Evolutionary conservation across 2,329 filamentous ascomycete genomes (phyloP).

Genomic region (Ramichloridium luteum): DNA sequence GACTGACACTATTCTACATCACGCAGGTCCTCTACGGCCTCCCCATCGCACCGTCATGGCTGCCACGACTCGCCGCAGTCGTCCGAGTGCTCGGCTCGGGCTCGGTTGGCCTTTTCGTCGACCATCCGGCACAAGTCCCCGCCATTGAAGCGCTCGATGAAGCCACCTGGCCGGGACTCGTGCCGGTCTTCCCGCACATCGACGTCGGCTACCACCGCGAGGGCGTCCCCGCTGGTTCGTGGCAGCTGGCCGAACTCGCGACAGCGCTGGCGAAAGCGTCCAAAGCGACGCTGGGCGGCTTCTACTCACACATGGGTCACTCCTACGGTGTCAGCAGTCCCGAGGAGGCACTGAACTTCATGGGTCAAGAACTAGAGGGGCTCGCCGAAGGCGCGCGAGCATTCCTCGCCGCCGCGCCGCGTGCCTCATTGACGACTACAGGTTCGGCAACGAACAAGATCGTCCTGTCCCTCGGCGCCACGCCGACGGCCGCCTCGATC

Average conservation of each 20-base stretch:
- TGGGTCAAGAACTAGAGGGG: conserved; percentile 48
- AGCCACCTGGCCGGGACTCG: conserved; percentile 33
- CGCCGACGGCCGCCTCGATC: conserved; percentile 57
- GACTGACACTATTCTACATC: neutral
- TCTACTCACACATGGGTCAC: conserved; percentile 64
- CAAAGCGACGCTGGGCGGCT: conserved; percentile 41
- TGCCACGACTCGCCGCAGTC: conserved; percentile 48
- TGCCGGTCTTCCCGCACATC: conserved; percentile 58
- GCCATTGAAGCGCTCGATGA: conserved; percentile 34
- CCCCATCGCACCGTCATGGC: conserved; percentile 49
- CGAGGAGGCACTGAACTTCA: conserved; percentile 45
- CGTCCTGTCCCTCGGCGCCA: conserved; percentile 61
- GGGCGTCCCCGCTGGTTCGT: conserved; percentile 45
- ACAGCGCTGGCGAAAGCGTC: conserved; percentile 35
- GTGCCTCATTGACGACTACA: no score
- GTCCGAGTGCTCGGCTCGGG: conserved; percentile 43
- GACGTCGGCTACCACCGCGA: conserved; percentile 63
- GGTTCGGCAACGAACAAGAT: conserved; percentile 27
- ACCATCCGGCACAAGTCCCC: conserved; percentile 51
- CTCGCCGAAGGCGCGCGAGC: conserved; percentile 36
- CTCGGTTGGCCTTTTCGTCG: conserved; percentile 54
- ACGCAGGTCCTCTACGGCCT: conserved; percentile 57
- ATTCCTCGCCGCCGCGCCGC: conserved; percentile 13
- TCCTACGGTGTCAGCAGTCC: conserved; percentile 50
- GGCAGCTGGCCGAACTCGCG: conserved; percentile 37